A percentile compares a stretch with the other conserved stretches of the same genome.
phyloP scores from a whole-genome alignment of 2,329 filamentous ascomycete species.

The Cyphellophora attinorum region DNA sequence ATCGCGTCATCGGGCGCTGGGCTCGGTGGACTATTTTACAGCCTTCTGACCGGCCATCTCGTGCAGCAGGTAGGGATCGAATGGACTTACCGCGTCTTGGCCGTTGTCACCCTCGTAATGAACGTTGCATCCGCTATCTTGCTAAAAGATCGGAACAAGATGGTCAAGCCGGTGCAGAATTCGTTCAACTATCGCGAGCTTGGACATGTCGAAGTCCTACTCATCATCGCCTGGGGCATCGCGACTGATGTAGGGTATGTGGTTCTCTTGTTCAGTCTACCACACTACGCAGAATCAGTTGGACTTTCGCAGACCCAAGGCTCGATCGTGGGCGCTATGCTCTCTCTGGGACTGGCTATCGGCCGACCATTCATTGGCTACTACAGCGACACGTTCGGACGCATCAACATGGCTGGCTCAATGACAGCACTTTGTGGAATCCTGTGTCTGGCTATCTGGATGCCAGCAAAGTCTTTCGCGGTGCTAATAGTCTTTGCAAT shows the following conservation, averaged over 20 bases:
- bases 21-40: conserved; percentile 21
- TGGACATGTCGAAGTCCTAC: conserved; percentile 13
- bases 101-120: conserved; percentile 16
- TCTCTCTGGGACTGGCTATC: conserved; percentile 39
- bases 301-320: conserved; percentile 30
- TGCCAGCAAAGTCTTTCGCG: conserved; percentile 32
- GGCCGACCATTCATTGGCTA: conserved; percentile 37
- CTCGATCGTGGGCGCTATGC: conserved; percentile 29
- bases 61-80: conserved; percentile 19
- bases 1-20: conserved; percentile 22
- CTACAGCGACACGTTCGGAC: conserved; percentile 33
- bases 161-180: conserved; percentile 14
- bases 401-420: conserved; percentile 31
- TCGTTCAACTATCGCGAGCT: conserved; percentile 15
- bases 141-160: conserved; percentile 20
- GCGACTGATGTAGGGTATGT: conserved; percentile 39
- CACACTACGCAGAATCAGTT: conserved; percentile 35
- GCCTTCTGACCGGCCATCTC: conserved; percentile 15
- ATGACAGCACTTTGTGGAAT: conserved; percentile 30
- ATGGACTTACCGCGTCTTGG: conserved; percentile 21
- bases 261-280: conserved; percentile 34
- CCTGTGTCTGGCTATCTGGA: conserved; percentile 35
- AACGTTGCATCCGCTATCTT: conserved; percentile 18
- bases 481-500: conserved; percentile 35
- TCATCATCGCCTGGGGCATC: conserved; percentile 29